These are phyloP conservation scores for Starmera quercuum DNA, from an alignment of 805 yeast species.

Conservation along the genomic window DNA sequence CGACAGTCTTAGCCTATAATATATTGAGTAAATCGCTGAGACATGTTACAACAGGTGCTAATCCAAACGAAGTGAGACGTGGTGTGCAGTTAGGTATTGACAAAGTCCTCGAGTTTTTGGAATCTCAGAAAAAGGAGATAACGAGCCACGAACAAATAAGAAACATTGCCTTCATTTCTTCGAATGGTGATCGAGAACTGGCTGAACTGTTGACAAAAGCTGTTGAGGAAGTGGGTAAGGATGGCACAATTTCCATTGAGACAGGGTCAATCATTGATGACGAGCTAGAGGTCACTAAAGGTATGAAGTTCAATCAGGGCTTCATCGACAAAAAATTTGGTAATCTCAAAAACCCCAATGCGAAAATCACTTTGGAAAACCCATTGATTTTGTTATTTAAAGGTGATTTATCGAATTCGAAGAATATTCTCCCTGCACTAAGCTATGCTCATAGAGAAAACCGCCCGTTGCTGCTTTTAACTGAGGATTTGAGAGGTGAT, in stretches of 20 bases:
- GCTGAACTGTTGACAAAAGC: slow-evolving; percentile 92
- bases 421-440: slow-evolving; percentile 87
- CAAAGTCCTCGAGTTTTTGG: slow-evolving; percentile 84
- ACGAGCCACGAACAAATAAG: slow-evolving; percentile 96
- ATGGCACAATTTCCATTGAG: slow-evolving; percentile 97
- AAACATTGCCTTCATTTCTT: slow-evolving; percentile 97
- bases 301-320: slow-evolving; percentile 99
- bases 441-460: slow-evolving; percentile 91
- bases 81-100: slow-evolving; percentile 98
- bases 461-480: slow-evolving; percentile 89
- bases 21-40: slow-evolving; percentile 95
- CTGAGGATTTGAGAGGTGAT: slow-evolving; percentile 98
- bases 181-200: slow-evolving; percentile 93
- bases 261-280: slow-evolving; percentile 98
- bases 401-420: slow-evolving; percentile 86
- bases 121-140: slow-evolving; percentile 87
- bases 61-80: slow-evolving; percentile 98
- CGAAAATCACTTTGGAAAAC: slow-evolving; percentile 94
- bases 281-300: slow-evolving; percentile 95
- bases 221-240: slow-evolving; percentile 99
- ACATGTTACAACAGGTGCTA: slow-evolving; percentile 98
- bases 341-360: slow-evolving; percentile 85
- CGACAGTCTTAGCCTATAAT: slow-evolving; percentile 94
- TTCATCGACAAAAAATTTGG: slow-evolving; percentile 96
- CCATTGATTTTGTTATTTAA: slow-evolving; percentile 85